A percentile compares a stretch with the other conserved stretches of the same genome.
Evolutionary conservation across 176 grass and related monocot genomes (phyloP).

Genomic region (Lolium rigidum): DNA sequence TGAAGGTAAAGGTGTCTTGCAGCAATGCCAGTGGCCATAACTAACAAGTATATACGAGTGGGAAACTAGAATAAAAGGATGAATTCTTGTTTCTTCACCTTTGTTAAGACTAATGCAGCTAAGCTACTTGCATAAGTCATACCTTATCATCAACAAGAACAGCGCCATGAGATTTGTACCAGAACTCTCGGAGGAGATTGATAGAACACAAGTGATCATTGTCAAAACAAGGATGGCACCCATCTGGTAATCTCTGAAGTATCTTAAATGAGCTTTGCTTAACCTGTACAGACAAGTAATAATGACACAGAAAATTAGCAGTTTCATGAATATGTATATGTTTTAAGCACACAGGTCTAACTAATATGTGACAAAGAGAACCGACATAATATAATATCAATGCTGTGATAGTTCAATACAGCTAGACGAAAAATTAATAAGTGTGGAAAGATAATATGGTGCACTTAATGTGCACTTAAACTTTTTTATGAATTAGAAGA

Average conservation of each 20-base stretch:
- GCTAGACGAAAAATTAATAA: constrained; percentile 20
- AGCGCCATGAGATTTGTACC: constrained; percentile 71
- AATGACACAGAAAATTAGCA: constrained; percentile 9
- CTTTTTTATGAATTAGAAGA: constrained; percentile 30
- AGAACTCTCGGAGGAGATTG: constrained; percentile 76
- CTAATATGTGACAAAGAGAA: constrained; percentile 13
- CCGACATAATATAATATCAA: constrained; percentile 15
- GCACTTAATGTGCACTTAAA: constrained; percentile 11
- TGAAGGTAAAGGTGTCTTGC: too few species aligned
- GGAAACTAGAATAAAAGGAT: constrained; percentile 25
- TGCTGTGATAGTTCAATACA: not conserved
- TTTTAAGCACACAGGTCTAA: not conserved
- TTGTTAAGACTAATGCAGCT: constrained; percentile 10
- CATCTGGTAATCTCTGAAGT: constrained; percentile 65
- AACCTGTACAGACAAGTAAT: constrained; percentile 52
- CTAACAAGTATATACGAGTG: not conserved
- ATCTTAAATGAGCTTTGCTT: constrained; percentile 55
- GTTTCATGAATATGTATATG: not conserved
- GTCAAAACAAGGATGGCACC: constrained; percentile 64
- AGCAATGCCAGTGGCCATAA: constrained; percentile 2
- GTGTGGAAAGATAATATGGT: constrained; percentile 9
- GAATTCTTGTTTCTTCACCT: not conserved
- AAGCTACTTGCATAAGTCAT: constrained; percentile 1
- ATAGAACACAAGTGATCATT: constrained; percentile 78
- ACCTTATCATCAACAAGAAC: constrained; percentile 83